These are phyloP conservation scores for Elaeis guineensis DNA, from an alignment of 176 grass and related monocot genomes.

Conservation along the genomic window DNA sequence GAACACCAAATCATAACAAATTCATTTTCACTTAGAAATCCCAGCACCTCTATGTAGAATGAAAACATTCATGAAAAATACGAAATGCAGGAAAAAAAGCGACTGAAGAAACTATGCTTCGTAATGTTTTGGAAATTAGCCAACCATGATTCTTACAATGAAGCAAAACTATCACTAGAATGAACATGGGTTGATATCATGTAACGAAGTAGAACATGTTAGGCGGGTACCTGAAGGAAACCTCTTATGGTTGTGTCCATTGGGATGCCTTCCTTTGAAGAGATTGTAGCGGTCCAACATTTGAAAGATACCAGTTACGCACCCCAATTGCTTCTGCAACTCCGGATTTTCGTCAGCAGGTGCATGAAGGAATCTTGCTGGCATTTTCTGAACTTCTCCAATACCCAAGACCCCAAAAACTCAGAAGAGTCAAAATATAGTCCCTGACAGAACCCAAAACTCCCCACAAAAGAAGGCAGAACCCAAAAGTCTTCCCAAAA, in stretches of 20 bases:
- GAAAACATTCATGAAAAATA: no score
- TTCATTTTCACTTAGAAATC: no score
- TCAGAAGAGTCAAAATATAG: background rate
- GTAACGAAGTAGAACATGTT: conserved; percentile 4
- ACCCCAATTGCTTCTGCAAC: conserved; percentile 68
- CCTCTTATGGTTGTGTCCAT: conserved; percentile 32
- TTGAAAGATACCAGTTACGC: conserved; percentile 83
- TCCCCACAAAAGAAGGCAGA: background rate
- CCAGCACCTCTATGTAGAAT: no score
- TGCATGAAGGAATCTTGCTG: conserved; percentile 19
- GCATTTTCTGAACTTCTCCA: conserved; percentile 18
- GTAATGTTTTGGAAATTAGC: background rate
- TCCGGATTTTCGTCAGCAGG: conserved; percentile 39
- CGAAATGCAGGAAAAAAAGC: no score
- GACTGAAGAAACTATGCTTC: conserved; percentile 1
- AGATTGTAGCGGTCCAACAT: conserved; percentile 82
- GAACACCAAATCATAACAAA: no score
- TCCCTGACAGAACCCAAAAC: conserved; percentile 11
- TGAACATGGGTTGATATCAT: background rate
- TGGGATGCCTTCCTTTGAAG: conserved; percentile 24
- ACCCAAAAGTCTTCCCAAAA: background rate
- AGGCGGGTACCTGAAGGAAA: conserved; percentile 51
- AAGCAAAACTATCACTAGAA: background rate
- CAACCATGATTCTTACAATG: no score
- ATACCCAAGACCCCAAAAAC: background rate